These are phyloP conservation scores for Carallia brachiata DNA, from an alignment of 345 rosid species.

Conservation along the genomic window DNA sequence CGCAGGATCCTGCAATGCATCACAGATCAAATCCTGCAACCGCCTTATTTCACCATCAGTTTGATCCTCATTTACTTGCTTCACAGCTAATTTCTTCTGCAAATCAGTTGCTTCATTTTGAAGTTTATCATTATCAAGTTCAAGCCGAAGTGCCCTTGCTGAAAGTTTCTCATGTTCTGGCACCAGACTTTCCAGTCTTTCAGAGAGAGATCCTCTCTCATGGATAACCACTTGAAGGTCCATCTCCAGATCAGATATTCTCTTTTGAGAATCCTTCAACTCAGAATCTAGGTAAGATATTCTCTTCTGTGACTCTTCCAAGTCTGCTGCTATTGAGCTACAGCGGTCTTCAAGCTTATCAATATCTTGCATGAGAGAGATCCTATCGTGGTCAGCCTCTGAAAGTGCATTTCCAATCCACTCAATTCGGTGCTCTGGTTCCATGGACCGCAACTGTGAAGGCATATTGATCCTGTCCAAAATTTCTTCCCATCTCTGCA, in stretches of 20 bases:
- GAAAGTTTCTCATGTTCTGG: conserved; percentile 46
- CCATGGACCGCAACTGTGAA: conserved; percentile 59
- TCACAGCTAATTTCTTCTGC: conserved; percentile 53
- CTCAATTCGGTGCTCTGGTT: conserved; percentile 77
- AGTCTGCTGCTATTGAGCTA: conserved; percentile 58
- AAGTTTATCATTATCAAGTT: conserved; percentile 57
- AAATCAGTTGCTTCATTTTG: conserved; percentile 45
- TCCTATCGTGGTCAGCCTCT: conserved; percentile 58
- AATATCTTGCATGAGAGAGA: conserved; percentile 62
- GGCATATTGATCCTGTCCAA: conserved; percentile 69
- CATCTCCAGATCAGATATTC: conserved; percentile 47
- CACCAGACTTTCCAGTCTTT: conserved; percentile 52
- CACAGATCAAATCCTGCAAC: conserved; percentile 56
- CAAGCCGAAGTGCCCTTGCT: conserved; percentile 42
- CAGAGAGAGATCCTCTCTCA: conserved; percentile 55
- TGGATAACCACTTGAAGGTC: conserved; percentile 45
- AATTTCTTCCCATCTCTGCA: conserved; percentile 89
- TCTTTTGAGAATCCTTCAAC: conserved; percentile 23
- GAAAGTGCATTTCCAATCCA: conserved; percentile 74
- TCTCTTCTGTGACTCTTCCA: conserved; percentile 54
- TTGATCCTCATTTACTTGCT: conserved; percentile 44
- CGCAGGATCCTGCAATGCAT: conserved; percentile 54
- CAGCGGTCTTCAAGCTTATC: conserved; percentile 58
- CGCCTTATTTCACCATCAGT: conserved; percentile 49
- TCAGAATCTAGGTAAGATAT: conserved; percentile 12